Conservation (phyloP, 495 filamentous ascomycete genomes). For the Neurospora intermedia region DNA sequence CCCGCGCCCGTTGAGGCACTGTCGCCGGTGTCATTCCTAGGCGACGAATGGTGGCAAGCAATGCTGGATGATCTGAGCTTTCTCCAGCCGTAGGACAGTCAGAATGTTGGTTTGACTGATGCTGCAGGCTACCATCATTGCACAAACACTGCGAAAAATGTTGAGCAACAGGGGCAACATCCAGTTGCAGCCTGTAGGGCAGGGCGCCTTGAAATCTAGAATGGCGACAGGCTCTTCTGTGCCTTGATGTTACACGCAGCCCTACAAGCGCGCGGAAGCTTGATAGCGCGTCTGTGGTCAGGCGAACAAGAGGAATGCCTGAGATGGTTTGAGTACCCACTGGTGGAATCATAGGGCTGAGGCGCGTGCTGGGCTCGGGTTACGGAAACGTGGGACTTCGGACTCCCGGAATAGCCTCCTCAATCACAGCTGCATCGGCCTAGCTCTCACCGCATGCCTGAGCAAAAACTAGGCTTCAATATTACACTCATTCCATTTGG, state of each 20-base stretch:
- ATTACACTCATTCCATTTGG: background rate
- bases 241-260: background rate
- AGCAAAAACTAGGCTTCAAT: background rate
- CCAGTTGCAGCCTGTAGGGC: background rate
- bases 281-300: background rate
- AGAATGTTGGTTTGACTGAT: background rate
- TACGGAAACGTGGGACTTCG: background rate
- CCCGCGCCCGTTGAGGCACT: background rate
- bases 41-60: conserved; percentile 9
- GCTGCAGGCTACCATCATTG: background rate
- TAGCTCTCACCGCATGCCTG: background rate
- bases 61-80: conserved; percentile 3
- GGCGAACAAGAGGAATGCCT: background rate
- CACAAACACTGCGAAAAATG: background rate
- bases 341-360: background rate
- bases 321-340: background rate
- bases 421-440: background rate
- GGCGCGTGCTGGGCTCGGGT: background rate
- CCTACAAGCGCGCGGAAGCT: background rate
- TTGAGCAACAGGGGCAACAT: background rate
- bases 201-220: background rate
- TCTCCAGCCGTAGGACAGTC: background rate
- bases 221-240: background rate
- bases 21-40: background rate
- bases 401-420: background rate